Percentiles rank a stretch among this genome's conserved stretches.
These are phyloP conservation scores for Apiospora aurea DNA, from an alignment of 2,329 filamentous ascomycete genomes.

Conservation along the genomic window DNA sequence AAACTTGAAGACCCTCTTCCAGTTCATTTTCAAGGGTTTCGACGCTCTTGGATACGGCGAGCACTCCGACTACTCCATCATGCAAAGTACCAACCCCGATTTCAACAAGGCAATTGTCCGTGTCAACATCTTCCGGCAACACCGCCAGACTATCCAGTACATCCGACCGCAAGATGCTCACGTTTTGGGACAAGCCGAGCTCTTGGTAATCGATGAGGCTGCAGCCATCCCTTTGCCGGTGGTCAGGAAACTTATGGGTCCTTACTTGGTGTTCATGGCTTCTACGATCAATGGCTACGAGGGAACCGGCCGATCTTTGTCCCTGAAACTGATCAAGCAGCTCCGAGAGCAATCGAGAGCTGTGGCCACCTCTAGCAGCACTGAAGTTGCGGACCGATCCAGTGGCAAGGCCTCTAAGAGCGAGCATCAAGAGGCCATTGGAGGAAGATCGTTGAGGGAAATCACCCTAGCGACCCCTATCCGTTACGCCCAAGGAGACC, in stretches of 20 bases:
- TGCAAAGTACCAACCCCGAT: constrained; percentile 96
- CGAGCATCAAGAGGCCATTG: constrained; percentile 62
- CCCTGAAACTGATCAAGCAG: constrained; percentile 96
- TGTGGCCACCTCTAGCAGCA: constrained; percentile 58
- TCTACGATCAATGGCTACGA: constrained; percentile 99
- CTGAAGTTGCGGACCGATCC: constrained; percentile 76
- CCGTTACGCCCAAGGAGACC: constrained; percentile 88
- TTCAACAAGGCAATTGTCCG: constrained; percentile 99
- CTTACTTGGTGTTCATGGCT: constrained; percentile 98
- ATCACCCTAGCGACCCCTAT: constrained; percentile 95
- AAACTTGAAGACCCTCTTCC: constrained; percentile 97
- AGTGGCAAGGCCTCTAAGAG: constrained; percentile 77
- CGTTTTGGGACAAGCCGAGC: constrained; percentile 90
- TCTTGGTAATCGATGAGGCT: constrained; percentile 96
- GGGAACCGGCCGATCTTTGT: constrained; percentile 92
- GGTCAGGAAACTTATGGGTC: constrained; percentile 92
- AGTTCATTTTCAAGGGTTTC: constrained; percentile 98
- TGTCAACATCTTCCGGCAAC: constrained; percentile 93
- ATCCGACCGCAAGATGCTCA: constrained; percentile 97
- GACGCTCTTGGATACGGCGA: constrained; percentile 93
- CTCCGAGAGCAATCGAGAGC: constrained; percentile 85
- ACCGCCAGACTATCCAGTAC: constrained; percentile 98
- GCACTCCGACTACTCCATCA: constrained; percentile 96
- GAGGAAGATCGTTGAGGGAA: constrained; percentile 84
- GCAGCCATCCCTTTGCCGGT: constrained; percentile 94